A percentile compares a stretch with the other conserved stretches of the same genome.
phyloP scores from a whole-genome alignment of 1,284 basidiomycete species.

The Termitomyces sp. region DNA sequence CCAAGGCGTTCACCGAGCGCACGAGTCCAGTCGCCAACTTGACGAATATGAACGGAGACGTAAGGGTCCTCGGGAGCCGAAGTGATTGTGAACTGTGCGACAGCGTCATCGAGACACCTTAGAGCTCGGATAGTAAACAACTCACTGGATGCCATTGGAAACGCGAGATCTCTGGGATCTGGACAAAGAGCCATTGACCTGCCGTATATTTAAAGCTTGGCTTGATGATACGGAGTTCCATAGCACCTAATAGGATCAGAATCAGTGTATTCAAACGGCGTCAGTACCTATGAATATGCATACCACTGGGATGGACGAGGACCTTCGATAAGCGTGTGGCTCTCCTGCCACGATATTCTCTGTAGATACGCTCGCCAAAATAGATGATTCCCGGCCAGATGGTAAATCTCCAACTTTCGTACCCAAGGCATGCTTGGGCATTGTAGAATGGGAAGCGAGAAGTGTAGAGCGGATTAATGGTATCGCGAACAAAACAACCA shows the following conservation, averaged over 20 bases:
- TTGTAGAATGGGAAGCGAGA: constrained; percentile 77
- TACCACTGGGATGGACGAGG: constrained; percentile 76
- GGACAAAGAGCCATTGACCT: constrained; percentile 88
- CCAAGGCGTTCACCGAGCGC: constrained; percentile 79
- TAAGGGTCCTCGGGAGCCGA: constrained; percentile 90
- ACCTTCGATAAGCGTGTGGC: constrained; percentile 76
- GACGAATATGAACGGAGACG: constrained; percentile 84
- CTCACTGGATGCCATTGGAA: constrained; percentile 88
- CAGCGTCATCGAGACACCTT: neutral
- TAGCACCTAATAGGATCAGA: constrained; percentile 48
- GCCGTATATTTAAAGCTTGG: constrained; percentile 85
- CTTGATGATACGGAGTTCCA: constrained; percentile 87
- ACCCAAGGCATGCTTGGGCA: constrained; percentile 80
- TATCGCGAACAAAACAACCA: constrained; percentile 89
- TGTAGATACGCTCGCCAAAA: constrained; percentile 76
- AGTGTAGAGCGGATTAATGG: constrained; percentile 61
- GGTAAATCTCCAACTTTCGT: constrained; percentile 80
- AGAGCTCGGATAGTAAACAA: constrained; percentile 3
- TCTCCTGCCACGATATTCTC: constrained; percentile 72
- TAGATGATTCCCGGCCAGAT: constrained; percentile 87
- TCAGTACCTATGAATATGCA: constrained; percentile 20
- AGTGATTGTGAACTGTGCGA: constrained; percentile 79
- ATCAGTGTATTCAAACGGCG: neutral
- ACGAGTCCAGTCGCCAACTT: constrained; percentile 85
- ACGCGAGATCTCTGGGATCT: constrained; percentile 77